phyloP scores from a whole-genome alignment of 176 grass and related monocot species.

The Carex parvula region DNA sequence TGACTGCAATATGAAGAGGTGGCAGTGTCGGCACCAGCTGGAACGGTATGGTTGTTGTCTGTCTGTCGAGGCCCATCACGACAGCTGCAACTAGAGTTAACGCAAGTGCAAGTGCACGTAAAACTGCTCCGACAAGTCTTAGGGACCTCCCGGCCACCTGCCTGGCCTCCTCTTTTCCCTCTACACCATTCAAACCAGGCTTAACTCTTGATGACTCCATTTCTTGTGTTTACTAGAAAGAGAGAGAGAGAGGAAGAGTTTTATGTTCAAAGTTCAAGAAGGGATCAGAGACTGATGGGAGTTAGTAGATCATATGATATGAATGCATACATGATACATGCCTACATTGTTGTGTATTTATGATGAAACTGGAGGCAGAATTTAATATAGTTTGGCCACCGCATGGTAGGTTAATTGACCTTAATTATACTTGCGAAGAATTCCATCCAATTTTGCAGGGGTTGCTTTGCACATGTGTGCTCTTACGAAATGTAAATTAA shows the following conservation, averaged over 20 bases:
- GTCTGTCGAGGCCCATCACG: conserved; percentile 53
- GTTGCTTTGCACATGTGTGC: neutral
- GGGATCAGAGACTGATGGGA: neutral
- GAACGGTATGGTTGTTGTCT: conserved; percentile 39
- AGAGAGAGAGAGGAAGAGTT: neutral
- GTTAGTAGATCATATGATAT: conserved; percentile 17
- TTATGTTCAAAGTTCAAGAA: neutral
- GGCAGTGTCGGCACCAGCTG: conserved; percentile 34
- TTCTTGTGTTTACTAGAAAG: neutral
- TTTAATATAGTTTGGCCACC: neutral
- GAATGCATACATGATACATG: neutral
- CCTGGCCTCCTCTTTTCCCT: conserved; percentile 1
- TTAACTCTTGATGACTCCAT: conserved; percentile 55
- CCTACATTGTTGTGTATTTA: conserved; percentile 6
- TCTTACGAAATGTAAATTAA: no score
- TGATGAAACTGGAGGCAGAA: conserved; percentile 6
- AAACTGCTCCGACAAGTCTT: conserved; percentile 29
- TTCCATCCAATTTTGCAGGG: neutral
- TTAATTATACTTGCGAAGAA: neutral
- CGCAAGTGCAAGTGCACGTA: conserved; percentile 39
- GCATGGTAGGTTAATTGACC: neutral
- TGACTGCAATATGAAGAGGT: conserved; percentile 41
- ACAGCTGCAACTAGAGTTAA: conserved; percentile 48
- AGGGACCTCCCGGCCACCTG: neutral
- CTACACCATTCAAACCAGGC: conserved; percentile 42